phyloP scores from a whole-genome alignment of 208 protist genomes.

The Trichomonas vaginalis region DNA sequence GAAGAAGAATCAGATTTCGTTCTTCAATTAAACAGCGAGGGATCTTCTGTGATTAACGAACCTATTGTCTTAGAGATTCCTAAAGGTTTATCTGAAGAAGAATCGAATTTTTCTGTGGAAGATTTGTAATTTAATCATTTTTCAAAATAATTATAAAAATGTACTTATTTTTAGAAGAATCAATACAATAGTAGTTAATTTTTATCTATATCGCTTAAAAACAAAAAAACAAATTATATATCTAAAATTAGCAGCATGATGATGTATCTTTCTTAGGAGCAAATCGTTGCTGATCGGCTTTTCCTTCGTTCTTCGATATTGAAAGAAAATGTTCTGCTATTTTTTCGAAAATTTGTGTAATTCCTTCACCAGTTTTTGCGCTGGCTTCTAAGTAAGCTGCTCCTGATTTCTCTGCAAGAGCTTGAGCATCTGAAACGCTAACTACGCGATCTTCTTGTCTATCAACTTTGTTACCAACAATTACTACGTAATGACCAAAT shows the following conservation, averaged over 20 bases:
- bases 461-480: conserved; percentile 18
- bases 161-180: too few relatives aligned
- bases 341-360: background rate
- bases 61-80: background rate
- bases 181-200: too few relatives aligned
- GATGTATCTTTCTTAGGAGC: background rate
- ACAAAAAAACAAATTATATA: too few relatives aligned
- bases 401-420: background rate
- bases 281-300: background rate
- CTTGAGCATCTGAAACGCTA: background rate
- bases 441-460: background rate
- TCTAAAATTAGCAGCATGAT: background rate
- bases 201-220: too few relatives aligned
- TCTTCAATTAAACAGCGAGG: background rate
- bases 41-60: background rate
- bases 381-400: background rate
- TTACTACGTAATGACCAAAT: background rate
- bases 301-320: background rate
- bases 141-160: background rate
- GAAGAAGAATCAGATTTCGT: background rate
- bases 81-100: background rate
- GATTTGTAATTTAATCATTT: background rate
- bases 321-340: background rate
- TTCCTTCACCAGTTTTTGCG: background rate
- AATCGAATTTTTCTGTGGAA: background rate